Evolutionary conservation across 805 yeast species (phyloP), one percentile per base, ranked within the genome.

Genomic region (Metschnikowia colocasiae): DNA sequence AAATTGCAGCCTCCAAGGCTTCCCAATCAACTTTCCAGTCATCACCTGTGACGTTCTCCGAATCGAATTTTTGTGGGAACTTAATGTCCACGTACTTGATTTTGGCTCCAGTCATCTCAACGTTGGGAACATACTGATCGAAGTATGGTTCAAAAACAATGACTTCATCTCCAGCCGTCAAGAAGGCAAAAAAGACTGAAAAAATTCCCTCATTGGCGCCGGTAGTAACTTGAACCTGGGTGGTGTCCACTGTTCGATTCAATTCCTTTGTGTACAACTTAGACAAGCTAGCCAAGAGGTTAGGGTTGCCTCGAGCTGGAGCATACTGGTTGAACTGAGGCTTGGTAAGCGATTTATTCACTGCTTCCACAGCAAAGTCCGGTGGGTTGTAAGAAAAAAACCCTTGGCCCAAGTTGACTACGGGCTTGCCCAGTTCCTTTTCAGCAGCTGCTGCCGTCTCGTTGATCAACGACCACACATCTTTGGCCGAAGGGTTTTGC

Each of bases 201-300:
- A 88, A 75, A 75, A 94, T 87, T 31, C 97, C 98, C 69, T 94
- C 98, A 60, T 94, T 94, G 38, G 99, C 99, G 47, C 99, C 99
- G 1, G 98, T 90, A 38, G 97, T 88, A 33, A 92, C 84, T 47
- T 84, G 80, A 35, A 94, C 74, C 60, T 89, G 86, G 34, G 76
- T 70, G 16, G 79, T 74, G 22, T 76, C 73, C 18, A 89, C 68
- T 22, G 69, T 64, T 43, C 84, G 73, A 16, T 80, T 81, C 55
- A 83, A 85, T 38, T 76, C 75, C 38, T 85, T 82, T 19, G 87
- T 72, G 69, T 92, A 94, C 22, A 87, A 79, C 26, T 78, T 75
- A 20, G 89, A 77, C 37, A 94, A 64, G 8, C 92, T 84, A 32
- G 81, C 72, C 47, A 90, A 68, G 52, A 94, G 77, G 50, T 81